Evolutionary conservation across 768 basidiomycete species (phyloP).

Genomic region (Pisolithus tinctorius): DNA sequence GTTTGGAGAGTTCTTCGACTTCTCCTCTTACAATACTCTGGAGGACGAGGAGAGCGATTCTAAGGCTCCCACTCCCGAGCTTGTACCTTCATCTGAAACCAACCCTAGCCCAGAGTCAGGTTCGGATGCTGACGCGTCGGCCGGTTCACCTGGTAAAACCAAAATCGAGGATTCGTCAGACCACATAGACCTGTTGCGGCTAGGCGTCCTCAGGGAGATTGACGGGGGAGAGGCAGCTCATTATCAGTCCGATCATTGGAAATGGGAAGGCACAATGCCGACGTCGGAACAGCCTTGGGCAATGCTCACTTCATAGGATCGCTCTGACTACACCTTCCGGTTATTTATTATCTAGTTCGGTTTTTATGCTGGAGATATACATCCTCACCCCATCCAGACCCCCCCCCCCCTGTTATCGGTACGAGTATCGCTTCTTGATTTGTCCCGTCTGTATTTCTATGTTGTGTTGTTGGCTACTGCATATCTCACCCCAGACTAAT

Average conservation of each 20-base stretch:
- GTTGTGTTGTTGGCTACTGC: conserved; percentile 59
- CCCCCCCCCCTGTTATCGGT: conserved; percentile 30
- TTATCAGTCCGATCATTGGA: conserved; percentile 53
- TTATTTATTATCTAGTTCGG: conserved; percentile 33
- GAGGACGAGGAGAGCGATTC: conserved; percentile 56
- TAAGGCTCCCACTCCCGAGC: conserved; percentile 70
- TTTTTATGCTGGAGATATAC: conserved; percentile 38
- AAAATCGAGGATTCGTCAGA: conserved; percentile 47
- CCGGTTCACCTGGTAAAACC: conserved; percentile 41
- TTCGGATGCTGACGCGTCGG: conserved; percentile 50
- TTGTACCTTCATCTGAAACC: conserved; percentile 62
- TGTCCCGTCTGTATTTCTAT: conserved; percentile 48
- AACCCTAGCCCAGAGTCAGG: conserved; percentile 74
- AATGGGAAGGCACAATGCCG: conserved; percentile 67
- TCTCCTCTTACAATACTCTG: conserved; percentile 48
- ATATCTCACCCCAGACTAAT: conserved; percentile 32
- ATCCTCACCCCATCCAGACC: conserved; percentile 27
- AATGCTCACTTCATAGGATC: conserved; percentile 38
- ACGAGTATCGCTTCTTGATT: conserved; percentile 33
- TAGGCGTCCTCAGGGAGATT: conserved; percentile 62
- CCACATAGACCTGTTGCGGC: conserved; percentile 44
- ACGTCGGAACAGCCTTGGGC: conserved; percentile 67
- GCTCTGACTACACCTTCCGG: conserved; percentile 24
- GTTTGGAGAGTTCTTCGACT: conserved; percentile 58
- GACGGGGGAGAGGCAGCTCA: conserved; percentile 72